Percentiles rank a stretch among this genome's conserved stretches.
Evolutionary conservation across 208 protist genomes (phyloP).

Genomic region (Porcisia deanei): DNA sequence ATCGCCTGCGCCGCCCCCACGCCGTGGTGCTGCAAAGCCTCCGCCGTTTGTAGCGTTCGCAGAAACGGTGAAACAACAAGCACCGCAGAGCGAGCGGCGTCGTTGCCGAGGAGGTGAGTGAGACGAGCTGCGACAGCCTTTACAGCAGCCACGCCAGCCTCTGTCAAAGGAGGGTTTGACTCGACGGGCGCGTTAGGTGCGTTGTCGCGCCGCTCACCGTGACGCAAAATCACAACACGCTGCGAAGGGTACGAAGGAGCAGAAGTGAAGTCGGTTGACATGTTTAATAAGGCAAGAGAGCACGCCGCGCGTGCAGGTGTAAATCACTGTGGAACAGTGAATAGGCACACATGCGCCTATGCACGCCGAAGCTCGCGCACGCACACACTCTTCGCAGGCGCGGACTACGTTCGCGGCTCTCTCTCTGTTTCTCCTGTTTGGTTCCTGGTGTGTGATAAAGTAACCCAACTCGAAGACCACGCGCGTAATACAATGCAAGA

Average conservation of each 20-base stretch:
- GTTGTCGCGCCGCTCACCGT: conserved; percentile 80
- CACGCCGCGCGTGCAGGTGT: not conserved
- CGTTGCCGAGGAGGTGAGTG: conserved; percentile 30
- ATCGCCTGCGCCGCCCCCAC: conserved; percentile 37
- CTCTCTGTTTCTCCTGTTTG: not conserved
- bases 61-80: conserved; percentile 74
- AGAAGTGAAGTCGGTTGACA: not conserved
- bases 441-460: not conserved
- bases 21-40: conserved; percentile 43
- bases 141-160: conserved; percentile 45
- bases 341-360: not conserved
- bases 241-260: conserved; percentile 26
- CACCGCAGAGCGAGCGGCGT: conserved; percentile 25
- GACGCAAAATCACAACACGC: conserved; percentile 73
- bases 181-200: conserved; percentile 45
- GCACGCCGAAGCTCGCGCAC: not conserved
- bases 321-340: not conserved
- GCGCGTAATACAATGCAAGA: not conserved
- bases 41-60: conserved; percentile 69
- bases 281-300: not conserved
- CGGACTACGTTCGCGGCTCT: no score
- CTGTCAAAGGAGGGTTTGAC: conserved; percentile 73
- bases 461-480: not conserved
- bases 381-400: not conserved
- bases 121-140: conserved; percentile 36